Evolutionary conservation across 2,329 filamentous ascomycete species (phyloP), one percentile per base, ranked within the genome.

Genomic region (Beauveria australis): DNA sequence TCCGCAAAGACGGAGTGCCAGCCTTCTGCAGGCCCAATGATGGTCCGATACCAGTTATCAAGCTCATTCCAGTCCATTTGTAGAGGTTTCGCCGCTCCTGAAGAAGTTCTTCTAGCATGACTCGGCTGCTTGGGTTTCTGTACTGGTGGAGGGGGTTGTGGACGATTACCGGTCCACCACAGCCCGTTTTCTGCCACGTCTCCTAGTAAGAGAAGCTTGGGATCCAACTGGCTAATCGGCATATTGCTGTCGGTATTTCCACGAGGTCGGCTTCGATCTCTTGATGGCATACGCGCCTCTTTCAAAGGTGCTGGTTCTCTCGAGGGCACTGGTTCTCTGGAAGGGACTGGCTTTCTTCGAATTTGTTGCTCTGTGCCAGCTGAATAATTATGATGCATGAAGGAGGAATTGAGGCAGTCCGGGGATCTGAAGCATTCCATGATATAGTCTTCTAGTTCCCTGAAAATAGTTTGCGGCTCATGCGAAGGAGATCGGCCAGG

Each of bases 161-260:
- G 18, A 28, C 47, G 47, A n/a, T 41, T 80, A 1, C 87, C 89
- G 52, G 87, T 86, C 89, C 89, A 93, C 90, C 89, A 93, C 8
- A 82, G 83, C 2, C 89, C 89, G 68, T 94, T 94, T 69, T 94
- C 90, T 1, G 87, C 88, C 65, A 92, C 80, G 67, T 92, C 84
- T 2, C 89, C 89, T 2, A 92, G 72, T 7, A 92, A 76, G 22
- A 93, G 75, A 5, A 89, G 81, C 68, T 92, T 94, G 1, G 88
- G 83, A 69, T 94, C 90, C 22, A 92, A 74, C 54, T 89, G 86
- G 41, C 28, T 49, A 16, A 81, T 80, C 3, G 44, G 22, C 52
- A 59, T 66, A 67, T 19, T 66, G 58, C 37, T 62, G 44, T 24
- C 66, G 61, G 6, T 66, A 64, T 53, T 65, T 63, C 28, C 62